Conservation (phyloP, 148 eudicot genomes). For the Spergularia marina region DNA sequence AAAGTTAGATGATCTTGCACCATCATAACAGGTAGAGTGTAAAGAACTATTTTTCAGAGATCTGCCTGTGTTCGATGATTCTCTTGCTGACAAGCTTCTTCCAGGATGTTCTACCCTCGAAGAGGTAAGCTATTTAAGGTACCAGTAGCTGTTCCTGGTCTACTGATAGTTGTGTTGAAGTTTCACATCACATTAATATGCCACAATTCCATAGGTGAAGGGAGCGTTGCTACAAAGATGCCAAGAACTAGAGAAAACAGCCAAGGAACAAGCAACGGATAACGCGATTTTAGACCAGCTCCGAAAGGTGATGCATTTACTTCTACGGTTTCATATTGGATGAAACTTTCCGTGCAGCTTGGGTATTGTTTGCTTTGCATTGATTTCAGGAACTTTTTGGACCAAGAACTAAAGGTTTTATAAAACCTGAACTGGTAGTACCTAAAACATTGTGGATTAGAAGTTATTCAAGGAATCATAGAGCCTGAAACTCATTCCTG, state of each 20-base stretch:
- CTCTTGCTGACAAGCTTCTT: conserved; percentile 75
- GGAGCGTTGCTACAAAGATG: conserved; percentile 54
- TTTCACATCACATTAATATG: not conserved
- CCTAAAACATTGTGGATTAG: no score
- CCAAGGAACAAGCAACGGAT: conserved; percentile 96
- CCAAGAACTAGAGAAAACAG: conserved; percentile 74
- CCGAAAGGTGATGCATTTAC: conserved; percentile 50
- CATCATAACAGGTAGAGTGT: conserved; percentile 68
- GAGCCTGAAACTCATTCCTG: no score
- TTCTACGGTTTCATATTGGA: not conserved
- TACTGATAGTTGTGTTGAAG: not conserved
- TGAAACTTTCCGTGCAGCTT: not conserved
- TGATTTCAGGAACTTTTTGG: no score
- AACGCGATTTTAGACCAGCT: conserved; percentile 93
- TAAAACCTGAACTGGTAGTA: no score
- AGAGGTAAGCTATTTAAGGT: conserved; percentile 47
- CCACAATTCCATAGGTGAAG: conserved; percentile 55
- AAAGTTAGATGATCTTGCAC: not conserved
- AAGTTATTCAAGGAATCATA: no score
- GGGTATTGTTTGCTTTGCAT: not conserved
- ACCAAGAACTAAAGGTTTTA: no score
- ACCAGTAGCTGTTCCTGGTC: not conserved
- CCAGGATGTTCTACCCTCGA: conserved; percentile 76
- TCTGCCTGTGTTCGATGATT: conserved; percentile 71
- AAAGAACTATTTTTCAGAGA: conserved; percentile 92